Base-by-base conservation (phyloP, 345 rosid species). In the Syzygium grande region DNA sequence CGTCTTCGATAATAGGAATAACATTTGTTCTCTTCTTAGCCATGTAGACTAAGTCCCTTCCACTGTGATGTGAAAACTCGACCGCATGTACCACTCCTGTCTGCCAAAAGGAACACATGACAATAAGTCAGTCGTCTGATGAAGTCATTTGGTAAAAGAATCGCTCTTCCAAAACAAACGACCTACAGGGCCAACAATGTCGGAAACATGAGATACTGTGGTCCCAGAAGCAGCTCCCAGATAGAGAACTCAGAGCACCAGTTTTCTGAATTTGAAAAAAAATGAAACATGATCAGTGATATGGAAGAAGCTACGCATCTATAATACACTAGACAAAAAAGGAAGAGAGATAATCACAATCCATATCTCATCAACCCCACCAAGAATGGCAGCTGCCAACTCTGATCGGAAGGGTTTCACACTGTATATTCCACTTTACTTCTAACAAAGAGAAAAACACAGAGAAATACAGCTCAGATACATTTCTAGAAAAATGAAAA, bases 161-260 rank as follows among this genome's bases (percentile, higher is more conserved):
- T 63, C 9, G 2, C 22, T 30, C 51, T 58, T 34, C 6, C 10
- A 73, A 15, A 55, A 78, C 16, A 4, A 41, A 58, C 8, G 2
- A 89, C 98, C 92, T 92, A 98, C 99, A 61, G 98, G 99, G 54
- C 99, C 99, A 93, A 96, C 99, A 88, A 98, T 25, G 59, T 96
- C 99, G 29, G 99, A 98, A 1, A 98, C 99, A 87, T 98, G 99
- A 55, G 99, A 98, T 29, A 98, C 99, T 19, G 99, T 96, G n/a
- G 99, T 98, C 29, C 99, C 99, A 56, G 99, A 98, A 87, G 99
- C 99, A 89, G 99, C 99, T 85, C 99, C 99, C 84, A 98, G 96
- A 90, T 96, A 98, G 1, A 98, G 96, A 88, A 98, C 98, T 85
- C 95, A n/a, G 95, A 77, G 97, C 98, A 86, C 98, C 99, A 30